Conservation (phyloP, 768 basidiomycete species). For the Tulasnella sp. region DNA sequence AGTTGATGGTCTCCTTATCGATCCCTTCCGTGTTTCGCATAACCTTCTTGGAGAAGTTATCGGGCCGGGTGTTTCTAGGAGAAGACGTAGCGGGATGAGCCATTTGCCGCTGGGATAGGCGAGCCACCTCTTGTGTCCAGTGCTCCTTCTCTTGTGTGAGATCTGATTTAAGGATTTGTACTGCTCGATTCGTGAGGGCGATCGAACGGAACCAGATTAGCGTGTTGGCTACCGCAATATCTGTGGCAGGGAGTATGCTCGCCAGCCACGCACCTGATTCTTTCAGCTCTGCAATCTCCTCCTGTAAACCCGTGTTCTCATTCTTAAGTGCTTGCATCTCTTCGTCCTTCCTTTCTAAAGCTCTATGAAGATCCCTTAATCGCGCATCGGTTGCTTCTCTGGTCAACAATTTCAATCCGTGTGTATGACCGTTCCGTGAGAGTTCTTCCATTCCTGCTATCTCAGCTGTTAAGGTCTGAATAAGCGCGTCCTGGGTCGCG, state of each 20-base stretch:
- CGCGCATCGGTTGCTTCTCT: conserved; percentile 66
- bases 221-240: background rate
- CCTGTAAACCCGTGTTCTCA: conserved; percentile 30
- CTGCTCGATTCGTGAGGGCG: too few relatives aligned
- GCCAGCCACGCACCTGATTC: conserved; percentile 34
- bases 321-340: conserved; percentile 35
- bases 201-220: too few relatives aligned
- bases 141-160: conserved; percentile 33
- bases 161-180: conserved; percentile 34
- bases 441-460: conserved; percentile 47
- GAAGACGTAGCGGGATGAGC: background rate
- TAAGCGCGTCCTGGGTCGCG: conserved; percentile 48
- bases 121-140: conserved; percentile 28
- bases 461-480: conserved; percentile 45
- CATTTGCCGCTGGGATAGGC: background rate
- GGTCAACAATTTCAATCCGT: conserved; percentile 55
- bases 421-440: conserved; percentile 37
- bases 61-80: background rate
- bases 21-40: background rate
- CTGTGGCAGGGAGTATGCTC: background rate
- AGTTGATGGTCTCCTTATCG: background rate
- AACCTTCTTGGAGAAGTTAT: background rate
- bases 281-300: conserved; percentile 38
- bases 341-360: conserved; percentile 36
- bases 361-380: conserved; percentile 36